Base-by-base conservation (phyloP, 495 filamentous ascomycete species). In the Astrothelium macrocarpum region DNA sequence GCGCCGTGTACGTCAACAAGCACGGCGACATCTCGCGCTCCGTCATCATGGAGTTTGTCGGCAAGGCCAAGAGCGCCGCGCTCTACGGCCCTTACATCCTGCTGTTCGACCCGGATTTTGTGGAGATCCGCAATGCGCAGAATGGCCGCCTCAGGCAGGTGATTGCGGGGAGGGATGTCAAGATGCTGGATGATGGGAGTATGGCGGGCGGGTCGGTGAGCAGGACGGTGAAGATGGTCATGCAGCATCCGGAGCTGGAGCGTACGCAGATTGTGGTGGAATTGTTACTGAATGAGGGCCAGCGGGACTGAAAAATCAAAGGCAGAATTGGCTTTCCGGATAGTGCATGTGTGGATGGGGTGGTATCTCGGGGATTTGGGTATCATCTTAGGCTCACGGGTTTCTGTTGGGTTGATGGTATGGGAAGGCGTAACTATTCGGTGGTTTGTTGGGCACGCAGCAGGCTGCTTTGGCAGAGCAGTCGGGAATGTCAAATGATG, bases 41-140 rank as follows among this genome's bases (percentile, higher is more conserved):
- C 39, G 90, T 97, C 62, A 89, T 99, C 64, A 95, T 97, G 90
- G 90, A 97, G 69, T 97, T 97, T 75, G 91, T 96, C 2, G 95
- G 95, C 62, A 90, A 87, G 68, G 89, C 90, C 26, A 86, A 88
- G 71, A 86, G 86, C 61, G 94, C 93, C 10, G 91, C 89, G 63
- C 83, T 97, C 72, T 90, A 91, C 53, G 74, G 74, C 1, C 63
- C 71, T 11, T 77, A 75, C 62, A 67, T 77, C 5, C 62, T 76
- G 32, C 72, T 78, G 20, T 92, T 96, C 68, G 91, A 95, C 73
- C 80, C 82, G 11, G 87, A 91, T 68, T 99, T 96, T 67, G 90
- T 97, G 62, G 94, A 99, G 73, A 89, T 99, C 14, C 82, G 94
- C 61, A 97, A 99, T 69, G 94, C 95, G 31, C 90, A 96, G 79